phyloP scores from a whole-genome alignment of 2,329 filamentous ascomycete genomes.

The Dryadomyces quercivorus region DNA sequence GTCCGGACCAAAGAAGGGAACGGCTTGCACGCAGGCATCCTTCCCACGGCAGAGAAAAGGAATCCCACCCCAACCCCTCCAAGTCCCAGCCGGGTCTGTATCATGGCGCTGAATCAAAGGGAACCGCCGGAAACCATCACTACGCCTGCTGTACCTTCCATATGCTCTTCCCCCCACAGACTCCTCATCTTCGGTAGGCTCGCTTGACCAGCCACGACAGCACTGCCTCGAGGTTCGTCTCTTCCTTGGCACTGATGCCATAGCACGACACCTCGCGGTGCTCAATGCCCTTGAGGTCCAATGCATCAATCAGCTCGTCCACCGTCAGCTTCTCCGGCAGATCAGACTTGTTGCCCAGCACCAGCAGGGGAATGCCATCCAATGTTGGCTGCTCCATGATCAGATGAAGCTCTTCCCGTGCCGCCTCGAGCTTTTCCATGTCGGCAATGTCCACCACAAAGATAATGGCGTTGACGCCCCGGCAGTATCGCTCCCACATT shows the following conservation, averaged over 20 bases:
- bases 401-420: conserved; percentile 83
- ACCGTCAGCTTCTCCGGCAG: conserved; percentile 82
- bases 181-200: conserved; percentile 51
- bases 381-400: conserved; percentile 76
- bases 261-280: conserved; percentile 96
- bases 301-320: conserved; percentile 85
- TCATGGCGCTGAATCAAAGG: neutral
- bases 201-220: conserved; percentile 93
- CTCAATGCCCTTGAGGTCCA: conserved; percentile 80
- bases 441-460: conserved; percentile 98
- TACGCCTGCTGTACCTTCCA: neutral
- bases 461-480: conserved; percentile 92
- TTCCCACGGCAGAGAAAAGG: neutral
- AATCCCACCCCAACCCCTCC: neutral
- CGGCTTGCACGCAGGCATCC: neutral
- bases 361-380: conserved; percentile 80
- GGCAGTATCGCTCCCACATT: conserved; percentile 99
- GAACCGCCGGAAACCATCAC: neutral
- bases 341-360: conserved; percentile 96
- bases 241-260: conserved; percentile 95
- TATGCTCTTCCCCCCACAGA: neutral
- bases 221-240: conserved; percentile 95
- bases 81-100: neutral
- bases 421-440: conserved; percentile 63
- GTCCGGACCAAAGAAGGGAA: neutral